Evolutionary conservation across 2,329 filamentous ascomycete genomes (phyloP).

Genomic region (Beauveria varroae): DNA sequence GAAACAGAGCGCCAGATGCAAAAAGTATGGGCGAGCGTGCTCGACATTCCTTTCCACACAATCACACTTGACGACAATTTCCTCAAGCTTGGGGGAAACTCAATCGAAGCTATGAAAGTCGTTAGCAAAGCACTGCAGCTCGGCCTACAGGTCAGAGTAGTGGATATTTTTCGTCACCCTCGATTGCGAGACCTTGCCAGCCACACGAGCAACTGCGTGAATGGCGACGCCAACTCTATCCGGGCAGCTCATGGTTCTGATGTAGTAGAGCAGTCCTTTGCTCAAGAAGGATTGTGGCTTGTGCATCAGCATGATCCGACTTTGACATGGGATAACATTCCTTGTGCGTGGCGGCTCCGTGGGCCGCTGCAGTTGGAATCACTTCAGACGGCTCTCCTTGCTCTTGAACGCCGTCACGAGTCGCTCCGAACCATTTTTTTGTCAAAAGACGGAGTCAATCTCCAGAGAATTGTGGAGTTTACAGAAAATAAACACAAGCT

Average conservation of each 20-base stretch:
- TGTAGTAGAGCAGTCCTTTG: conserved; percentile 14
- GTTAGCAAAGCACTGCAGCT: conserved; percentile 21
- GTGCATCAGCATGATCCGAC: conserved; percentile 10
- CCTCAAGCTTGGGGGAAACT: conserved; percentile 38
- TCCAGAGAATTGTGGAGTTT: not conserved
- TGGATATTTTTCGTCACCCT: conserved; percentile 21
- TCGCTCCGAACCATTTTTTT: conserved; percentile 7
- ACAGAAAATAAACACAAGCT: not conserved
- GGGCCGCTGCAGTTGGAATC: conserved; percentile 9
- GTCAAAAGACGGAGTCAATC: not conserved
- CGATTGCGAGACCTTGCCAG: not conserved
- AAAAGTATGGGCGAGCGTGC: not conserved
- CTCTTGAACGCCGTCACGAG: conserved; percentile 14
- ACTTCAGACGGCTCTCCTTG: not conserved
- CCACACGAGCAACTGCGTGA: too few species aligned
- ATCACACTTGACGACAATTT: conserved; percentile 35
- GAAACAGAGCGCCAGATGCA: not conserved
- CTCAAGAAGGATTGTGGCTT: conserved; percentile 15
- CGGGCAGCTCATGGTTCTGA: not conserved
- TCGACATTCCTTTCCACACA: not conserved
- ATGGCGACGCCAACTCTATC: not conserved
- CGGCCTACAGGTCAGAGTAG: conserved; percentile 31
- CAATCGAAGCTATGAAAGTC: conserved; percentile 34
- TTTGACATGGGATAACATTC: conserved; percentile 11
- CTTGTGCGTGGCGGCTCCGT: conserved; percentile 6